Percentiles rank a stretch among this genome's conserved stretches.
phyloP scores from a whole-genome alignment of 2,329 filamentous ascomycete species.

The Oidium heveae region DNA sequence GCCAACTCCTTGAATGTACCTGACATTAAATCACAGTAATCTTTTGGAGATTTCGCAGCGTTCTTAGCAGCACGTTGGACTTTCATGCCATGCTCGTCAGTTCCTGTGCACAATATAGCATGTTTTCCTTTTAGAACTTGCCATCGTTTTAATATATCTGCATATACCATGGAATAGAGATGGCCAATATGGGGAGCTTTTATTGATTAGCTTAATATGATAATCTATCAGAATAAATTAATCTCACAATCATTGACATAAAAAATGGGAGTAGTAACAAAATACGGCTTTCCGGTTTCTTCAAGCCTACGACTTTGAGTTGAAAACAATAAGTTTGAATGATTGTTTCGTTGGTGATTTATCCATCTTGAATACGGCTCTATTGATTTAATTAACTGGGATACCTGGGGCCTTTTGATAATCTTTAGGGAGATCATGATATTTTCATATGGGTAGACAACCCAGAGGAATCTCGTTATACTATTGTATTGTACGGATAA shows the following conservation, averaged over 20 bases:
- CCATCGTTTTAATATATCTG: slow-evolving; percentile 86
- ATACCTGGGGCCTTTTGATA: too few species aligned
- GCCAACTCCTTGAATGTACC: slow-evolving; percentile 58
- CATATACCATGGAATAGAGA: slow-evolving; percentile 74
- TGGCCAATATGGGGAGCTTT: slow-evolving; percentile 82
- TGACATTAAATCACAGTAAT: slow-evolving; percentile 73
- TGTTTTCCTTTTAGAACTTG: slow-evolving; percentile 45
- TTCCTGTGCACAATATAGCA: slow-evolving; percentile 66
- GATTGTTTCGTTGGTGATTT: too few species aligned
- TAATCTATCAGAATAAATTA: background rate
- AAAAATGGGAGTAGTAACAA: slow-evolving; percentile 91
- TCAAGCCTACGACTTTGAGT: too few species aligned
- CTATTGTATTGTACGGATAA: too few species aligned
- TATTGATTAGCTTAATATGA: background rate
- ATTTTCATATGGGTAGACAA: too few species aligned
- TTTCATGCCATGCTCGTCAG: slow-evolving; percentile 95
- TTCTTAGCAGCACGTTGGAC: slow-evolving; percentile 64
- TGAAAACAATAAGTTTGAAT: too few species aligned
- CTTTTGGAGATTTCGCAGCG: slow-evolving; percentile 44
- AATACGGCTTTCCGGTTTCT: too few species aligned
- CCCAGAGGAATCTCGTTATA: too few species aligned
- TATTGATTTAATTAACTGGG: too few species aligned
- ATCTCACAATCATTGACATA: slow-evolving; percentile 81
- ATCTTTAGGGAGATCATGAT: too few species aligned
- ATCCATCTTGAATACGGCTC: too few species aligned